Conservation (phyloP, 2,329 filamentous ascomycete genomes). For the Boeremia exigua region DNA sequence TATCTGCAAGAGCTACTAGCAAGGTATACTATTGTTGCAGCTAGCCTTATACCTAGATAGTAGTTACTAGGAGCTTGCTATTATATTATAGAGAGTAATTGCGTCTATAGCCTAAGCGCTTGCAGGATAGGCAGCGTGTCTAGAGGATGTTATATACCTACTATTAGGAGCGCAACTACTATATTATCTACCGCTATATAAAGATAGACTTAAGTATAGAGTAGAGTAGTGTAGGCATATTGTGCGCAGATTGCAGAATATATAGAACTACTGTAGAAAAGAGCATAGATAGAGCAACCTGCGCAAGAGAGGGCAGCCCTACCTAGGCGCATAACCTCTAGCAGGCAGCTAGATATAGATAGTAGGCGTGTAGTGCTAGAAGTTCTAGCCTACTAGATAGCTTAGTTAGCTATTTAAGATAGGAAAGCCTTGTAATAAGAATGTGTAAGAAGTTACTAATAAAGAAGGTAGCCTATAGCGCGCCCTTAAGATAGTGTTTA, state of each 20-base stretch:
- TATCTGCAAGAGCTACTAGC: no score
- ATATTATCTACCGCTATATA: background rate
- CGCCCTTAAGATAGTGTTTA: background rate
- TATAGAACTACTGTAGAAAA: background rate
- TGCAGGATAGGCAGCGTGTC: no score
- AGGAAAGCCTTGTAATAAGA: background rate
- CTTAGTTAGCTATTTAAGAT: background rate
- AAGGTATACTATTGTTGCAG: background rate
- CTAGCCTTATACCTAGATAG: background rate
- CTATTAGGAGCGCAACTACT: no score
- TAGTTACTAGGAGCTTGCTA: background rate
- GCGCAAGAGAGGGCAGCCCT: background rate
- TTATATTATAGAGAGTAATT: background rate
- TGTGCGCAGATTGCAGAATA: no score
- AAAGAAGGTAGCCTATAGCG: background rate
- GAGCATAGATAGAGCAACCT: background rate
- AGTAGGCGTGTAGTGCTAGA: background rate
- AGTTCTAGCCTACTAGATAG: background rate
- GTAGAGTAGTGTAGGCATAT: no score
- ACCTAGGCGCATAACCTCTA: background rate
- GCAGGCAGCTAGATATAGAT: background rate
- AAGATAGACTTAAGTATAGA: slow-evolving; percentile 1
- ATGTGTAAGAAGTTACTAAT: background rate
- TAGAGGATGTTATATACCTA: background rate
- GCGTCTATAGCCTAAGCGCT: no score